Base-by-base conservation (phyloP, 116 monocot species). In the Iris pallida region DNA sequence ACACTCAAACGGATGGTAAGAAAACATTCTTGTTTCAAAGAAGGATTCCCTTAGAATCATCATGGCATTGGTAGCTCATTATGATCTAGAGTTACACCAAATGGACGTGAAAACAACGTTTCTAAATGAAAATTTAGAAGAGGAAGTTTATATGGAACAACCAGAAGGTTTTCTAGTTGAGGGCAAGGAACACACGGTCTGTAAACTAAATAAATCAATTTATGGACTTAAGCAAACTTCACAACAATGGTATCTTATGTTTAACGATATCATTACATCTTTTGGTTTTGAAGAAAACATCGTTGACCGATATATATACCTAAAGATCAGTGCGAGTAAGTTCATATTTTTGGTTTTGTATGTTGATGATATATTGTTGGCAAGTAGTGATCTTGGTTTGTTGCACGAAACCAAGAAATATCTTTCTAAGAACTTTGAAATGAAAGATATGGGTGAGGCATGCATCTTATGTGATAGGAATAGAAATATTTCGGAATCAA, bases 391-490 rank as follows among this genome's bases (percentile, higher is more conserved):
- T 30, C 30, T 1, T 2, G 41, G 61, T 8, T 10, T 61, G 6
- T 61, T 61, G 42, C 14, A 42, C 5, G 42, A 61, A 41, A 61
- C 0, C 7, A 12, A 61, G 5, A 42, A 8, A 4, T 61, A 42
- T 61, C 43, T 54, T 14, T 54, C 4, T 14, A 43, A 43, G 61
- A 61, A 61, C 40, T 61, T 61, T 61, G 61, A 43, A 61, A 43
- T 61, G 61, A 61, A 43, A 61, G 16, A 52, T 3, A 52, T 52
- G 12, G 15, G 5, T 56, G 5, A 56, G 56, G 5, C 56, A n/a
- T n/a, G n/a, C n/a, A 56, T 56, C 30, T 30, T 56, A 56, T 56
- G 56, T 61, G 20, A 30, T 43, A 1, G 41, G 61, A 61, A 43
- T 61, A 42, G 5, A 42, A 42, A 18, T 65, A 65, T 65, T 65